phyloP scores from a whole-genome alignment of 1,284 basidiomycete species.

The Coriolopsis trogii region DNA sequence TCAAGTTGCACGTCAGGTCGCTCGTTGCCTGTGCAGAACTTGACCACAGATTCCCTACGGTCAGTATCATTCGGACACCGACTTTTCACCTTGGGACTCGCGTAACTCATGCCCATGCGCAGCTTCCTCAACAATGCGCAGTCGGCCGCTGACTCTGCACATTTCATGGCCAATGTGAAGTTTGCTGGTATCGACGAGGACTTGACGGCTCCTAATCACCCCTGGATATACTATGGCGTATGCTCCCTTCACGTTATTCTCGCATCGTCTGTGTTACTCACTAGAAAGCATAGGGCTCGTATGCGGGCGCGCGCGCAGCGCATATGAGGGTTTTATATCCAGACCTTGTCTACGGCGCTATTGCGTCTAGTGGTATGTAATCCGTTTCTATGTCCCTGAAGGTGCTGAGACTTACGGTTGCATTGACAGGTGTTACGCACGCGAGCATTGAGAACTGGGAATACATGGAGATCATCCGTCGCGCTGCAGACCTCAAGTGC shows the following conservation, averaged over 20 bases:
- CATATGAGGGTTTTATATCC: conserved; percentile 91
- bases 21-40: conserved; percentile 78
- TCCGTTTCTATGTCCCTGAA: not conserved
- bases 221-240: conserved; percentile 96
- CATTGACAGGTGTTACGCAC: conserved; percentile 66
- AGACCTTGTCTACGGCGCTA: conserved; percentile 87
- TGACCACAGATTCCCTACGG: conserved; percentile 83
- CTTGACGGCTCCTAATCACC: conserved; percentile 68
- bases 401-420: not conserved
- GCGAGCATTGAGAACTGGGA: conserved; percentile 77
- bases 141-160: conserved; percentile 88
- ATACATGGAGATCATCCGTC: conserved; percentile 87
- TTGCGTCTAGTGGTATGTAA: conserved; percentile 78
- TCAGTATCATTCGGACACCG: conserved; percentile 33
- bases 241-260: conserved; percentile 21
- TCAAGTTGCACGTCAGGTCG: conserved; percentile 60
- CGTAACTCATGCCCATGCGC: not conserved
- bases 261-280: not conserved
- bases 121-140: conserved; percentile 91
- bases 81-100: too few relatives aligned
- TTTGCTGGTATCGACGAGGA: conserved; percentile 75
- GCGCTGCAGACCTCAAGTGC: conserved; percentile 74
- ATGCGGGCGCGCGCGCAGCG: conserved; percentile 93
- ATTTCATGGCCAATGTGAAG: conserved; percentile 85
- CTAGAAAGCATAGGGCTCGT: conserved; percentile 63